Base-by-base conservation (phyloP, 169 alveolate genomes). In the Perkinsus olseni region DNA sequence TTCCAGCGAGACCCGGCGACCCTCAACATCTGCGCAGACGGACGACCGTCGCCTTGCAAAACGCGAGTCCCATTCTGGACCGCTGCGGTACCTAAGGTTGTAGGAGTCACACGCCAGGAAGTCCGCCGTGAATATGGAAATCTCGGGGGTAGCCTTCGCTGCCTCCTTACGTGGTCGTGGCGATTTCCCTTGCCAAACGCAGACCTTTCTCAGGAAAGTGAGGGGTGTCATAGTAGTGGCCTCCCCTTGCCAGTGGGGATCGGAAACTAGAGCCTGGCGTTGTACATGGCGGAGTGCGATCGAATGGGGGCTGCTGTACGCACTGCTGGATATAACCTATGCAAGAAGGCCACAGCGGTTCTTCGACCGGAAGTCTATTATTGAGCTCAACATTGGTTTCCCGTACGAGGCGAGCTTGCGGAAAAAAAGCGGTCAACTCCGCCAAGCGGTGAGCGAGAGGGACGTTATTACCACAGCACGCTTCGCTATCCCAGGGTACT, bases 1-100 rank as follows among this genome's bases (percentile, higher is more conserved):
- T 38, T 91, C 74, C 39, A 92, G n/a, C 13, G 92, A 91, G 28
- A 45, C 28, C 34, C 38, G 91, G 39, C 24, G 38, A 13, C 28
- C 38, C 17, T 62, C 31, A 28, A 13, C 82, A 0, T 62, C 17
- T 24, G 13, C 28, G 28, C 4, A 13, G 8, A 28, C 82, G 1
- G 82, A 62, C 31, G 82, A 62, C 38, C 93, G 36, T 62, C 40
- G 92, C 38, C 94, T 90, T n/a, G 93, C 94, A n/a, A 93, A 93
- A 28, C 94, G 48, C 39, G 74, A 74, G 24, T 38, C 90, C 94
- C 94, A 93, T 91, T 93, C 94, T 0, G 94, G 94, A 4, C 94
- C 94, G 50, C 94, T 93, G 36, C 94, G 74, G 92, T 93, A 93
- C 13, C 82, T 62, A 11, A 62, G 62, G 17, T 10, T 10, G 62